A percentile compares a stretch with the other conserved stretches of the same genome.
These are phyloP conservation scores for Alternaria arborescens DNA, from an alignment of 2,329 filamentous ascomycete species.

Conservation along the genomic window DNA sequence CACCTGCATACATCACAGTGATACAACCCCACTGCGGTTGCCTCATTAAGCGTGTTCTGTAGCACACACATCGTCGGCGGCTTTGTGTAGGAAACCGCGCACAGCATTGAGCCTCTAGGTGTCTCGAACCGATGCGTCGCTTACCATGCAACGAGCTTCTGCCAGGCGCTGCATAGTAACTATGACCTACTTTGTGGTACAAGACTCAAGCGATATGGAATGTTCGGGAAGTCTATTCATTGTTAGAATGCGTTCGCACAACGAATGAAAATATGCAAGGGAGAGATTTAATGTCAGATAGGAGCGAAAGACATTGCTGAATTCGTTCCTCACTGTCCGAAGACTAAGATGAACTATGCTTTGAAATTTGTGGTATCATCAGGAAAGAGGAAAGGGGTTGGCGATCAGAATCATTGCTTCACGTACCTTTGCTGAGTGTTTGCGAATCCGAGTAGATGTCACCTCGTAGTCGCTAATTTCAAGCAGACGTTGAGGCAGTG, in stretches of 20 bases:
- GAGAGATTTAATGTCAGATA: conserved; percentile 45
- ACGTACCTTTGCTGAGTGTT: conserved; percentile 34
- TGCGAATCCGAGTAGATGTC: background rate
- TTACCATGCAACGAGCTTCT: conserved; percentile 21
- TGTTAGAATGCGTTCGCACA: conserved; percentile 15
- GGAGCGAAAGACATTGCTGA: conserved; percentile 55
- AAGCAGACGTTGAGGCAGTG: conserved; percentile 7
- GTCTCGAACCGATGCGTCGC: conserved; percentile 5
- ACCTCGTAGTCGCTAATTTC: conserved; percentile 1
- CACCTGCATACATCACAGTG: conserved; percentile 28
- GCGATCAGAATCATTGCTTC: conserved; percentile 10
- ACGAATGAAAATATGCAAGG: background rate
- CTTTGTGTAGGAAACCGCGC: conserved; percentile 13
- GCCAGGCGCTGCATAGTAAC: background rate
- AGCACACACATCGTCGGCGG: conserved; percentile 26
- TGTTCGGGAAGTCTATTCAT: conserved; percentile 6
- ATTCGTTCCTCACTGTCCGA: conserved; percentile 51
- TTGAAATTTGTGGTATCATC: conserved; percentile 51
- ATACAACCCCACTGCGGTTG: conserved; percentile 9
- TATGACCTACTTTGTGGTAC: conserved; percentile 8
- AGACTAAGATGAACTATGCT: conserved; percentile 57
- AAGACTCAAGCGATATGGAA: background rate
- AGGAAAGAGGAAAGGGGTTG: conserved; percentile 39
- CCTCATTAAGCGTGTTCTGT: conserved; percentile 18
- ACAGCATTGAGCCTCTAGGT: conserved; percentile 12